These are phyloP conservation scores for Solanum hybrid DNA, from an alignment of 305 asterid genomes.

Conservation along the genomic window DNA sequence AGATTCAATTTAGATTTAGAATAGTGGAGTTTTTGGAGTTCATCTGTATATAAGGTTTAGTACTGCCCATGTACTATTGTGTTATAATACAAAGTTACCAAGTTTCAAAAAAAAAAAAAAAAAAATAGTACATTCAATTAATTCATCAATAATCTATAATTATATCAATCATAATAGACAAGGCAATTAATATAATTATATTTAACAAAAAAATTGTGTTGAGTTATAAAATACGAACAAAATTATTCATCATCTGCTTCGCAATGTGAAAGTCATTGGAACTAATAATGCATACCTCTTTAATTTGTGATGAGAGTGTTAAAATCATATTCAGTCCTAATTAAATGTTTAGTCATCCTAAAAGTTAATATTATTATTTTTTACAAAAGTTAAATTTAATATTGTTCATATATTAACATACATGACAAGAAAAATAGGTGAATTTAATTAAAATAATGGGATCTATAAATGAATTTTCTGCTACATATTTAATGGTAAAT, in stretches of 20 bases:
- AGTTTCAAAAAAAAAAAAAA: no score
- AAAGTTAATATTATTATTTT: not conserved
- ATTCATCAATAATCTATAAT: not conserved
- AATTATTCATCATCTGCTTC: not conserved
- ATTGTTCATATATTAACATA: not conserved
- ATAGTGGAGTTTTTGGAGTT: no score
- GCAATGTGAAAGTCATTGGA: not conserved
- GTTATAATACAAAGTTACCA: no score
- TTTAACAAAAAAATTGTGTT: not conserved
- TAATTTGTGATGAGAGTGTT: not conserved
- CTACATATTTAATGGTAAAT: not conserved
- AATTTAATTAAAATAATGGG: not conserved
- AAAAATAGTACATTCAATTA: not conserved
- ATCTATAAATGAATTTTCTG: not conserved
- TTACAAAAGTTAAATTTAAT: not conserved
- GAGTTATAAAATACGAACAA: not conserved
- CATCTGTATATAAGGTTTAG: no score
- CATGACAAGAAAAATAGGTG: not conserved
- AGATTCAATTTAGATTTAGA: no score
- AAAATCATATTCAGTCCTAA: not conserved
- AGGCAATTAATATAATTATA: no score
- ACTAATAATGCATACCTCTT: not conserved
- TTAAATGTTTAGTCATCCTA: not conserved
- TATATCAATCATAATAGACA: not conserved
- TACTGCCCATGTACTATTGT: no score